Conservation (phyloP, 2,329 filamentous ascomycete genomes). For the Trichoderma harzianum region DNA sequence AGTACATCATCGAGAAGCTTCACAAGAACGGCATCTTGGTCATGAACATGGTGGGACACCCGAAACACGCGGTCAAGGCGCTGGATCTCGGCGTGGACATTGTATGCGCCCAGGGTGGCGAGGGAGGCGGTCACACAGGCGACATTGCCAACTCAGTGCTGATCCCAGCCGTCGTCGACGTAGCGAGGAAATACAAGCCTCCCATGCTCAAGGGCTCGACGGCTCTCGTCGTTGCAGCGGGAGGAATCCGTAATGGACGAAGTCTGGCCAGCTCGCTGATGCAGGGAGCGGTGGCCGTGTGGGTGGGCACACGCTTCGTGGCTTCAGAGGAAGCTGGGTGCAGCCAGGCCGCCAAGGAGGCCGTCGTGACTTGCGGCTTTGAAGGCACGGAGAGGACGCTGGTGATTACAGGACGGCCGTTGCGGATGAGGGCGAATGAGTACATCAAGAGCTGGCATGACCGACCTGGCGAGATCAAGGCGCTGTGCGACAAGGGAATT, state of each 20-base stretch:
- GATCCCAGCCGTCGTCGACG: conserved; percentile 82
- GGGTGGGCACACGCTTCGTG: conserved; percentile 93
- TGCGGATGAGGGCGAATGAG: conserved; percentile 77
- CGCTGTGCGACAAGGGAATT: conserved; percentile 71
- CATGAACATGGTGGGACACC: conserved; percentile 98
- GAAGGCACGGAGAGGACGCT: conserved; percentile 79
- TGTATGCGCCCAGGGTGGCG: conserved; percentile 86
- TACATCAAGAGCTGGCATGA: conserved; percentile 81
- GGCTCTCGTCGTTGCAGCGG: conserved; percentile 82
- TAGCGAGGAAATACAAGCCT: conserved; percentile 69
- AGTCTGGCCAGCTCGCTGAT: conserved; percentile 78
- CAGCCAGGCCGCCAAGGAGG: conserved; percentile 76
- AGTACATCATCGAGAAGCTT: conserved; percentile 67
- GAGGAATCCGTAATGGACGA: conserved; percentile 80
- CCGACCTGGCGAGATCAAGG: conserved; percentile 68
- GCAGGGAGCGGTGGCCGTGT: conserved; percentile 84
- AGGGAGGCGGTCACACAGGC: conserved; percentile 91
- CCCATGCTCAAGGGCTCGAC: conserved; percentile 64
- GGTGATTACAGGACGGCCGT: conserved; percentile 75
- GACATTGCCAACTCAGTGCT: conserved; percentile 83
- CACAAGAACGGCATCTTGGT: conserved; percentile 78
- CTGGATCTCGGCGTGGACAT: conserved; percentile 84
- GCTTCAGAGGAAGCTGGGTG: conserved; percentile 78
- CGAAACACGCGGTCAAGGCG: conserved; percentile 86
- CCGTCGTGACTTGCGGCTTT: conserved; percentile 74